Percentiles rank a stretch among this genome's conserved stretches.
These are phyloP conservation scores for Tagetes patula DNA, from an alignment of 129 eudicot species.

Conservation along the genomic window DNA sequence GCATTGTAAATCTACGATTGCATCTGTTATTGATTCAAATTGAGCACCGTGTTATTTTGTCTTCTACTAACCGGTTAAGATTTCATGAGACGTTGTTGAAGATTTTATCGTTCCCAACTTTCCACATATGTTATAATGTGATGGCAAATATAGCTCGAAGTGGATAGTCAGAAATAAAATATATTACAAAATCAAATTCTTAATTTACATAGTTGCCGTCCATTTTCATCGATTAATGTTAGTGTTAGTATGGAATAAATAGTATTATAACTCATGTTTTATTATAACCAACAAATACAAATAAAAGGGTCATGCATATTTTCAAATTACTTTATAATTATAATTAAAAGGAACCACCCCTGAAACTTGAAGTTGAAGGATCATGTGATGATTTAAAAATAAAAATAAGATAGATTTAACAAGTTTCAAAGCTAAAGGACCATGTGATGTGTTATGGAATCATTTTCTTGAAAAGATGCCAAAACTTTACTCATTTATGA, in stretches of 20 bases:
- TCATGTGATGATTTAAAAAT: slow-evolving; percentile 24
- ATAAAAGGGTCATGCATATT: no score
- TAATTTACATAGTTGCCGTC: not conserved
- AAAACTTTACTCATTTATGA: slow-evolving; percentile 32
- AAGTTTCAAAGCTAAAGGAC: slow-evolving; percentile 21
- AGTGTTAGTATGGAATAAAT: slow-evolving; percentile 2
- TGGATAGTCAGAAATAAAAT: no score
- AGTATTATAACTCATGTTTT: not conserved
- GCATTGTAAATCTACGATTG: no score
- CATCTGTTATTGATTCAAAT: no score
- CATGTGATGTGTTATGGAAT: slow-evolving; percentile 35
- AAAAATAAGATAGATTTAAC: slow-evolving; percentile 8
- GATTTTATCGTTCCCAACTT: no score
- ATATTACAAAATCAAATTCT: not conserved
- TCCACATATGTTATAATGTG: no score
- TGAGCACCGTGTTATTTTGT: no score
- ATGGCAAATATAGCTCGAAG: no score
- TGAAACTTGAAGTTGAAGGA: slow-evolving; percentile 22
- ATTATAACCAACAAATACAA: no score
- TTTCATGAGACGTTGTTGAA: no score
- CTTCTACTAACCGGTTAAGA: no score
- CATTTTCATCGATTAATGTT: not conserved
- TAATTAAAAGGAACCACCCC: not conserved
- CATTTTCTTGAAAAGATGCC: slow-evolving; percentile 28
- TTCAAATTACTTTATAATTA: no score